Conservation (phyloP, 2,329 filamentous ascomycete genomes). For the Curvularia verruculosa region DNA sequence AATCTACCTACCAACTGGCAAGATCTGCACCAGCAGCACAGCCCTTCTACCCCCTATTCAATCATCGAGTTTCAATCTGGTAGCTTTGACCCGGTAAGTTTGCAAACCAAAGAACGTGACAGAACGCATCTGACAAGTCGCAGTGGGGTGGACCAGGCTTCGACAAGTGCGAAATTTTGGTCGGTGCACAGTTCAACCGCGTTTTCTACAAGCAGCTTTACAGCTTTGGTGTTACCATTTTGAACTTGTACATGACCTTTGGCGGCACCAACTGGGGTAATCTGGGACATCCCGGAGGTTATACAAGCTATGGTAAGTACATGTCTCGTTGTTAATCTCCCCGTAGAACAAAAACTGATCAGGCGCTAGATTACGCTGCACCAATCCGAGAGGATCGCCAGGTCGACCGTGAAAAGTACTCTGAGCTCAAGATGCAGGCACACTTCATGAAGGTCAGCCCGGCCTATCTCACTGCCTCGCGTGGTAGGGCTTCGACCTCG, state of each 20-base stretch:
- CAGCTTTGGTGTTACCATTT: slow-evolving; percentile 68
- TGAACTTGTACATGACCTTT: slow-evolving; percentile 79
- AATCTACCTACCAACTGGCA: slow-evolving; percentile 64
- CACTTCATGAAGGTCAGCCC: slow-evolving; percentile 77
- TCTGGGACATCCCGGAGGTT: slow-evolving; percentile 63
- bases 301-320: slow-evolving; percentile 55
- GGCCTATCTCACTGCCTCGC: slow-evolving; percentile 64
- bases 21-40: slow-evolving; percentile 62
- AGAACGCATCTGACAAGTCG: background rate
- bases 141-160: slow-evolving; percentile 74
- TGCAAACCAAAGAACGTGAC: background rate
- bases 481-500: slow-evolving; percentile 39
- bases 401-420: slow-evolving; percentile 76
- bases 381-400: slow-evolving; percentile 72
- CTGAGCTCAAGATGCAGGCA: slow-evolving; percentile 75
- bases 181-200: slow-evolving; percentile 75
- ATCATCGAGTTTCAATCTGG: slow-evolving; percentile 74
- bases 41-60: slow-evolving; percentile 69
- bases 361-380: slow-evolving; percentile 59
- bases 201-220: slow-evolving; percentile 81
- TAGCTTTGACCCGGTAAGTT: slow-evolving; percentile 64
- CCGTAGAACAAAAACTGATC: no score
- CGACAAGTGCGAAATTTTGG: slow-evolving; percentile 67
- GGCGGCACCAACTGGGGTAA: slow-evolving; percentile 86
- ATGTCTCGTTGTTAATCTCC: no score